Conservation (phyloP, 2,329 filamentous ascomycete genomes). For the Fusarium sp. region DNA sequence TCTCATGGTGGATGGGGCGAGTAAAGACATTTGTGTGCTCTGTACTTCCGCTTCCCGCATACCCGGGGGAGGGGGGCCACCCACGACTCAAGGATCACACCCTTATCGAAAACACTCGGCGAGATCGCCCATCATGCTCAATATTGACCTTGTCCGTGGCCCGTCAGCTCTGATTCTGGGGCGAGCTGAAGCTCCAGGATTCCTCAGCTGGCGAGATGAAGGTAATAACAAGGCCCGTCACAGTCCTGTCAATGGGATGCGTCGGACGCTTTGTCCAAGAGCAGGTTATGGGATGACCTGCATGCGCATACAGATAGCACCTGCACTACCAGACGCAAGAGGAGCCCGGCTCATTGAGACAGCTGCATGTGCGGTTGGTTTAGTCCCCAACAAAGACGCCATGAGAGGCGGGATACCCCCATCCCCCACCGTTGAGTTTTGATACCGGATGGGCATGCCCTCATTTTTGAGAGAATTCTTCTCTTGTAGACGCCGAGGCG, state of each 20-base stretch:
- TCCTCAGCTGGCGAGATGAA: constrained; percentile 40
- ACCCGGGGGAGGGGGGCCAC: constrained; percentile 1
- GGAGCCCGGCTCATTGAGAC: constrained; percentile 34
- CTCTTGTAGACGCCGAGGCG: constrained; percentile 10
- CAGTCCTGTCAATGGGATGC: constrained; percentile 39
- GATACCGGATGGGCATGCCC: not conserved
- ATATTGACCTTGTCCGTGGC: constrained; percentile 13
- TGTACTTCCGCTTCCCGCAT: constrained; percentile 30
- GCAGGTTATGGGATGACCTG: constrained; percentile 36
- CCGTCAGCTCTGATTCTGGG: constrained; percentile 8
- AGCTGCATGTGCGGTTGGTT: constrained; percentile 35
- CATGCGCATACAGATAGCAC: constrained; percentile 37
- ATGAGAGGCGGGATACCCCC: constrained; percentile 29
- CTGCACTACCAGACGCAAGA: constrained; percentile 33
- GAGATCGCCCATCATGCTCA: constrained; percentile 32
- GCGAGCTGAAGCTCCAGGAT: constrained; percentile 40
- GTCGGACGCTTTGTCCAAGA: constrained; percentile 33
- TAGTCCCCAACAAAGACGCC: constrained; percentile 34
- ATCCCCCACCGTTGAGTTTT: constrained; percentile 22
- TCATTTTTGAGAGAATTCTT: constrained; percentile 7
- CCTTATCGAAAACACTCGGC: constrained; percentile 30
- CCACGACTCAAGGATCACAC: constrained; percentile 34
- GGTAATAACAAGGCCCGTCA: constrained; percentile 33
- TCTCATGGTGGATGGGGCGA: constrained; percentile 23
- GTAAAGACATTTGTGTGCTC: constrained; percentile 35